Evolutionary conservation across 192 early-diverging fungal species (phyloP).

Genomic region (Coemansia pectinata): DNA sequence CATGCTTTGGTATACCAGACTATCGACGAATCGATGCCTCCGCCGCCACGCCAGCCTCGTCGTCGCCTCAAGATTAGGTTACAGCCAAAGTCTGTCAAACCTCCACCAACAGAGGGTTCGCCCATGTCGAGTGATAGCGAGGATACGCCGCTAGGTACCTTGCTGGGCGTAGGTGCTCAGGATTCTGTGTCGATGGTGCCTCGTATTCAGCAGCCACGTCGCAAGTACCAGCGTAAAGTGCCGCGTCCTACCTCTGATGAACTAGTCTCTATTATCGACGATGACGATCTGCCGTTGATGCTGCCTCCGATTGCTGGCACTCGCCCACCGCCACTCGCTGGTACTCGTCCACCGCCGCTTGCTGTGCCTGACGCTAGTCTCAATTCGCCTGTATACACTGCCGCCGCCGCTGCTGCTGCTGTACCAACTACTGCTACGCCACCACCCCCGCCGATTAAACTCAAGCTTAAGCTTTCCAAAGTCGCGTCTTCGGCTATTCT

Average conservation of each 20-base stretch:
- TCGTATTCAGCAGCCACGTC: not conserved
- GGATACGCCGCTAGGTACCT: slow-evolving; percentile 35
- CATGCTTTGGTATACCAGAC: slow-evolving; percentile 45
- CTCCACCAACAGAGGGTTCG: not conserved
- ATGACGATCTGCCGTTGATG: not conserved
- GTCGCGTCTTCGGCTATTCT: slow-evolving; percentile 6
- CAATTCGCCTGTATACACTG: slow-evolving; percentile 27
- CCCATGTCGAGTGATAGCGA: slow-evolving; percentile 42
- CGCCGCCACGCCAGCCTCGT: slow-evolving; percentile 14
- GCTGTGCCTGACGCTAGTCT: slow-evolving; percentile 14
- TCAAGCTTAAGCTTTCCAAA: slow-evolving; percentile 47
- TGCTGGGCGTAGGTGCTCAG: slow-evolving; percentile 3
- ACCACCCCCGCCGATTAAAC: slow-evolving; percentile 22
- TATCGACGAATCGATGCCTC: slow-evolving; percentile 39
- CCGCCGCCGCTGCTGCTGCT: too few relatives aligned
- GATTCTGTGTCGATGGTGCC: not conserved
- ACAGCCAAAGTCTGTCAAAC: slow-evolving; percentile 1
- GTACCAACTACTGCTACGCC: slow-evolving; percentile 14
- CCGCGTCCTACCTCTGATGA: slow-evolving; percentile 2
- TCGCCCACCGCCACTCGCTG: slow-evolving; percentile 22
- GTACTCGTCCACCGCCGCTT: slow-evolving; percentile 37
- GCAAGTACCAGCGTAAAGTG: slow-evolving; percentile 12
- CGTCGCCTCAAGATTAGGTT: slow-evolving; percentile 51
- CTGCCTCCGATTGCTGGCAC: not conserved
- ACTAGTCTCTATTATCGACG: not conserved